Base-by-base conservation (phyloP, 1,284 basidiomycete genomes). In the Boletus holoroseus region DNA sequence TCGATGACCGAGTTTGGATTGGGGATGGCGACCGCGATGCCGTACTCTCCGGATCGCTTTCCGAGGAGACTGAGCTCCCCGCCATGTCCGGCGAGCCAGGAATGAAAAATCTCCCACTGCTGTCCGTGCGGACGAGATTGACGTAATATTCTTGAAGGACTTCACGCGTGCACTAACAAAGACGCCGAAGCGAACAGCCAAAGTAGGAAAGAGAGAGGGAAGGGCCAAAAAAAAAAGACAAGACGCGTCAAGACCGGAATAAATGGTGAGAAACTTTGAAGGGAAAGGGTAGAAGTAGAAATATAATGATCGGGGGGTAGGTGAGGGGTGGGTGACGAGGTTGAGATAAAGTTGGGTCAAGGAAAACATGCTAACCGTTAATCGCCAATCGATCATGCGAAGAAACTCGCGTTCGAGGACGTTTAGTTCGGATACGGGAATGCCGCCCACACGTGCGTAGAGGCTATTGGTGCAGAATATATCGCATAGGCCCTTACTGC, bases 381-480 rank as follows among this genome's bases (percentile, higher is more conserved):
- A 76, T 58, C 84, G 79, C 94, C 94, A 97, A 64, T 94, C 90
- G 48, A 94, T 91, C 64, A 85, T 85, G 54, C 78, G 76, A 36
- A 96, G 78, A 68, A 97, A 93, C 68, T 96, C 94, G 64, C 90
- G 78, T 73, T 97, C 94, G 55, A 97, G 81, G 58, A 89, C 76
- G 71, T 95, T 94, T 68, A 97, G 82, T 72, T 97, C 94, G 51
- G 77, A 76, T 48, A 92, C 76, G 58, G 89, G 84, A 66, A 96
- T 92, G 45, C 94, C 94, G 58, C 94, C 94, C 32, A 97, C 92
- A 72, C 88, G 89, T 59, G 94, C 91, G 71, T 96, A 96, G 63
- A 93, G 82, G 45, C 81, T 81, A 68, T 96, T 96, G 40, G 90
- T 91, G 72, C 90, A 94, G 68, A 96, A 96, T 16, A 85, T 82